Evolutionary conservation across 2,329 filamentous ascomycete species (phyloP).

Genomic region (Acrocalymma vagum): DNA sequence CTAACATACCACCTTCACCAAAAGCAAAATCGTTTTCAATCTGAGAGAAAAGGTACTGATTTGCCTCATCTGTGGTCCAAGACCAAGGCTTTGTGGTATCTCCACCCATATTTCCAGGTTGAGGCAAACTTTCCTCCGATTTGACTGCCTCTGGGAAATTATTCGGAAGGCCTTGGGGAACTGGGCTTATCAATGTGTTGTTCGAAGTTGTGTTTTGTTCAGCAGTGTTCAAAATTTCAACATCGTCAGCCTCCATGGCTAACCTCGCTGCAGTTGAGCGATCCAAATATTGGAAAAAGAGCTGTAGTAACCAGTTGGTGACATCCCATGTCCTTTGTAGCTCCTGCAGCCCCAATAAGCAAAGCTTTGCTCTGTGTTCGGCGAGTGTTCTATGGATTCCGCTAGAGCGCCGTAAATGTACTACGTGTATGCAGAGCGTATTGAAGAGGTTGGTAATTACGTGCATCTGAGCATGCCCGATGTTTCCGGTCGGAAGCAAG

Average conservation of each 20-base stretch:
- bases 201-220: constrained; percentile 9
- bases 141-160: too few relatives aligned
- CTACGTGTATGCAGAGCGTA: constrained; percentile 58
- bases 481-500: constrained; percentile 53
- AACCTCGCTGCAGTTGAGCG: constrained; percentile 53
- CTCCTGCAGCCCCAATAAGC: constrained; percentile 57
- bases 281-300: constrained; percentile 60
- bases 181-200: too few relatives aligned
- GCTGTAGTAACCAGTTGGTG: constrained; percentile 58
- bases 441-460: constrained; percentile 60
- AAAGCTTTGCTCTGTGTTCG: constrained; percentile 59
- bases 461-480: constrained; percentile 57
- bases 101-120: too few relatives aligned
- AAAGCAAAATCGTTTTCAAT: constrained; percentile 42
- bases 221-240: constrained; percentile 20
- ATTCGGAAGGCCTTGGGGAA: too few relatives aligned
- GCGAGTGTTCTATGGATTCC: constrained; percentile 54
- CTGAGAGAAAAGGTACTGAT: constrained; percentile 40
- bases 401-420: constrained; percentile 49
- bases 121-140: too few relatives aligned
- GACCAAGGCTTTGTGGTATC: constrained; percentile 33
- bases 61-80: constrained; percentile 38
- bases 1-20: constrained; percentile 33
- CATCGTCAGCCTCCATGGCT: constrained; percentile 35
- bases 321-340: constrained; percentile 60